Evolutionary conservation across 768 basidiomycete genomes (phyloP).

Genomic region (Kondoa malvinella): DNA sequence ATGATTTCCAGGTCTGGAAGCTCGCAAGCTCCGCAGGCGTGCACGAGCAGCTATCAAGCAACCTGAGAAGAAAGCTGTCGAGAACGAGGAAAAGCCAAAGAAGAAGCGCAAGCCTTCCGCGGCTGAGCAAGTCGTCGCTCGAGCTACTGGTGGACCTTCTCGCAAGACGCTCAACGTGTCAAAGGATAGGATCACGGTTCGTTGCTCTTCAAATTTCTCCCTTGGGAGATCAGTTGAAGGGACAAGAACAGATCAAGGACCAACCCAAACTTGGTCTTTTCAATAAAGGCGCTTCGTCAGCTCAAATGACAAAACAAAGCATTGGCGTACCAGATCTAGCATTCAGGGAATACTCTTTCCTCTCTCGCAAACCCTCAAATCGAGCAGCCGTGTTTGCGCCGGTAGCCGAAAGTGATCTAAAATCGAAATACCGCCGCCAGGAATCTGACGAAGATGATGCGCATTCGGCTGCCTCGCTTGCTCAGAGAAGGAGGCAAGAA

Average conservation of each 20-base stretch:
- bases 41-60: not conserved
- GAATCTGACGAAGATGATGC: too few species aligned
- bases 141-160: not conserved
- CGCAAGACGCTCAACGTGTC: slow-evolving; percentile 3
- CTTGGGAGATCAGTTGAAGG: not conserved
- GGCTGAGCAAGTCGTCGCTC: not conserved
- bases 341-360: slow-evolving; percentile 4
- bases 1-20: not conserved
- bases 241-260: not conserved
- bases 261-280: not conserved
- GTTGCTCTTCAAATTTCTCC: not conserved
- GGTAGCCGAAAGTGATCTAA: not conserved
- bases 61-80: not conserved
- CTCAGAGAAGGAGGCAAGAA: too few species aligned
- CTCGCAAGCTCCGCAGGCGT: not conserved
- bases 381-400: not conserved
- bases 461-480: too few species aligned
- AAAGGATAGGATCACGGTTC: slow-evolving; percentile 2
- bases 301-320: not conserved
- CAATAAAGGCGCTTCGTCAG: slow-evolving; percentile 1
- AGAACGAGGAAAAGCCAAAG: not conserved
- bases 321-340: slow-evolving; percentile 1
- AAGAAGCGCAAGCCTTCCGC: not conserved
- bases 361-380: slow-evolving; percentile 3
- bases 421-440: not conserved